A percentile compares a stretch with the other conserved stretches of the same genome.
Evolutionary conservation across 768 basidiomycete species (phyloP).

Genomic region (Mycena vulgaris): DNA sequence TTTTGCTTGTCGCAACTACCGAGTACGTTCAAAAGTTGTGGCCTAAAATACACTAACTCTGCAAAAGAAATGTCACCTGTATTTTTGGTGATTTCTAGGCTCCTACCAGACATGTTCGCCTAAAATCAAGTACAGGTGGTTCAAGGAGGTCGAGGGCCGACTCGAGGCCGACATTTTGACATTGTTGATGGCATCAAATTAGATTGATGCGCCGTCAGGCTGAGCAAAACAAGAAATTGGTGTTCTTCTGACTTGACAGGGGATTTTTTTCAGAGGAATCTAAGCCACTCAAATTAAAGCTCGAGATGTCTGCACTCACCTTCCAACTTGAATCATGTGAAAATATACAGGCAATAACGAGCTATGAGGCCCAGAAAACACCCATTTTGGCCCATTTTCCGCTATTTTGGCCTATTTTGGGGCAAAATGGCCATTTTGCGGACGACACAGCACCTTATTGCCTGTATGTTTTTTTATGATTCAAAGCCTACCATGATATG

Average conservation of each 20-base stretch:
- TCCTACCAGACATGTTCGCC: neutral
- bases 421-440: neutral
- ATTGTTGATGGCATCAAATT: neutral
- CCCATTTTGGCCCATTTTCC: neutral
- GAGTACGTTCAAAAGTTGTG: too few species aligned
- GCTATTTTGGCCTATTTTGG: neutral
- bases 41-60: too few species aligned
- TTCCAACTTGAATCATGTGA: neutral
- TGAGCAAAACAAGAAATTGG: neutral
- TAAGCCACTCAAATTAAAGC: neutral
- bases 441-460: too few species aligned
- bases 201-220: neutral
- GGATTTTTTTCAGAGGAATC: neutral
- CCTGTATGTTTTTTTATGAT: too few species aligned
- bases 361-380: neutral
- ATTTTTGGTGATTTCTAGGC: neutral
- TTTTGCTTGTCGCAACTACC: too few species aligned
- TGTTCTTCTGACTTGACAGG: neutral
- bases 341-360: too few species aligned
- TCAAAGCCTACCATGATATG: too few species aligned
- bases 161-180: neutral
- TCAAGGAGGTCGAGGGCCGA: too few species aligned
- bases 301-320: neutral
- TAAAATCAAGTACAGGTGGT: neutral
- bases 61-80: neutral